A percentile compares a stretch with the other conserved stretches of the same genome.
phyloP scores from a whole-genome alignment of 352 stramenopile genomes.

The Globisporangium lucens region DNA sequence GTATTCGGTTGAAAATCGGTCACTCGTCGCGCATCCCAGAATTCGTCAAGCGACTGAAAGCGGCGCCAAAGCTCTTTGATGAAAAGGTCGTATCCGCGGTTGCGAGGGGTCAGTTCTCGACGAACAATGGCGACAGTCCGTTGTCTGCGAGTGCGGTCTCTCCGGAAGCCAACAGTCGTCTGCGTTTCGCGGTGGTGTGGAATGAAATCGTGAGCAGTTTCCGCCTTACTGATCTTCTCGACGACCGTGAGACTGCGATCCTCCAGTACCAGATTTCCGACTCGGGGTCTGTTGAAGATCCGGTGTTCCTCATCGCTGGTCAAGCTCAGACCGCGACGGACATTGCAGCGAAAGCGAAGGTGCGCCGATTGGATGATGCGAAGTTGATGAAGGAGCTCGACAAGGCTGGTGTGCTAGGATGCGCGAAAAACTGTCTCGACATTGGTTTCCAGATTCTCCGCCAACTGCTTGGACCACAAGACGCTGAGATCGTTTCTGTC shows the following conservation, averaged over 20 bases:
- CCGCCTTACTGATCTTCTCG: slow-evolving; percentile 79
- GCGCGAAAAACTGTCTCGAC: slow-evolving; percentile 75
- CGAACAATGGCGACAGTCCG: slow-evolving; percentile 43
- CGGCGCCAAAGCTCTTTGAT: slow-evolving; percentile 71
- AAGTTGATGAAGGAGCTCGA: slow-evolving; percentile 69
- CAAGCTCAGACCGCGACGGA: slow-evolving; percentile 70
- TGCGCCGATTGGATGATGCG: slow-evolving; percentile 50
- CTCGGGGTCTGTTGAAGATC: slow-evolving; percentile 74
- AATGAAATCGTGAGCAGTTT: slow-evolving; percentile 90
- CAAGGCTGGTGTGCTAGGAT: slow-evolving; percentile 69
- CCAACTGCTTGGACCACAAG: slow-evolving; percentile 70
- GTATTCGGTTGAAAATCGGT: slow-evolving; percentile 77
- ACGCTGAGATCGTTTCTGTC: slow-evolving; percentile 56
- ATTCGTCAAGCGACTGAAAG: slow-evolving; percentile 64
- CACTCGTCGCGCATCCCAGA: slow-evolving; percentile 76
- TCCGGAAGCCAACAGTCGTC: slow-evolving; percentile 69
- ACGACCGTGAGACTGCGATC: slow-evolving; percentile 85
- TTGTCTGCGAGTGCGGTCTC: slow-evolving; percentile 50
- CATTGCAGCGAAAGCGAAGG: slow-evolving; percentile 58
- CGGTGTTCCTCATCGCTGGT: slow-evolving; percentile 84
- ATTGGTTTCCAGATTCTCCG: slow-evolving; percentile 80
- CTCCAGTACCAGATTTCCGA: slow-evolving; percentile 89
- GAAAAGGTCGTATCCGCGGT: slow-evolving; percentile 73
- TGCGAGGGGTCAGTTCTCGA: slow-evolving; percentile 58
- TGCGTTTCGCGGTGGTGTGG: slow-evolving; percentile 87